A percentile compares a stretch with the other conserved stretches of the same genome.
Evolutionary conservation across 75 land plant species (phyloP).

Genomic region (Adiantum capillusveneris): DNA sequence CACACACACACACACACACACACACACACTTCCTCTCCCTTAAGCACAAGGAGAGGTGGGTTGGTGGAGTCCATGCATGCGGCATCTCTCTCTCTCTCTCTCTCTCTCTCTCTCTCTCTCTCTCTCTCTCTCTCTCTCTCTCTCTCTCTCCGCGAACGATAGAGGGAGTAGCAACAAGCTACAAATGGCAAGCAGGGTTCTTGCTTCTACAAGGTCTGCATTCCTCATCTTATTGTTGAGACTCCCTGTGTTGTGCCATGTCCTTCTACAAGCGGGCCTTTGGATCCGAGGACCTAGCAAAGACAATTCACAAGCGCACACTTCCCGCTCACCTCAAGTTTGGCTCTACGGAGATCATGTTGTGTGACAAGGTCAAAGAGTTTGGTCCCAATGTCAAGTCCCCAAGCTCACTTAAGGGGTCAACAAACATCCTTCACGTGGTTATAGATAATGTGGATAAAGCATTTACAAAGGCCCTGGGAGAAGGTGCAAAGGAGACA

Average conservation of each 20-base stretch:
- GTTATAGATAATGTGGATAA: constrained; percentile 53
- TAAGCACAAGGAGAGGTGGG: no score
- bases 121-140: no score
- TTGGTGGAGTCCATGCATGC: no score
- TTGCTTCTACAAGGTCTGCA: not conserved
- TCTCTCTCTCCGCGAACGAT: no score
- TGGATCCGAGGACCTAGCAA: constrained; percentile 60
- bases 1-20: no score
- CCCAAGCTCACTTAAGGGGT: constrained; percentile 8
- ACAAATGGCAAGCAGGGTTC: not conserved
- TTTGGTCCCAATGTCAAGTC: constrained; percentile 14
- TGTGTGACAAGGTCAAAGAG: constrained; percentile 54
- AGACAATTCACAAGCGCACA: constrained; percentile 45
- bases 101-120: no score
- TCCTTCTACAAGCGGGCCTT: constrained; percentile 75
- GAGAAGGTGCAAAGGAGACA: constrained; percentile 41
- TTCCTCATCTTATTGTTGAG: constrained; percentile 50
- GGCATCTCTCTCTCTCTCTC: no score
- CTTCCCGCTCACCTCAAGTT: constrained; percentile 60
- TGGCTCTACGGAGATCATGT: constrained; percentile 37
- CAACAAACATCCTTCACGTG: constrained; percentile 33
- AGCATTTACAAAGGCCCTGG: constrained; percentile 45
- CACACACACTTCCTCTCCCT: no score
- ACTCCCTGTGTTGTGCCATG: constrained; percentile 56
- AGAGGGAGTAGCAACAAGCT: not conserved